A percentile compares a stretch with the other conserved stretches of the same genome.
phyloP scores from a whole-genome alignment of 2,329 filamentous ascomycete species.

The Aureobasidium sp. region DNA sequence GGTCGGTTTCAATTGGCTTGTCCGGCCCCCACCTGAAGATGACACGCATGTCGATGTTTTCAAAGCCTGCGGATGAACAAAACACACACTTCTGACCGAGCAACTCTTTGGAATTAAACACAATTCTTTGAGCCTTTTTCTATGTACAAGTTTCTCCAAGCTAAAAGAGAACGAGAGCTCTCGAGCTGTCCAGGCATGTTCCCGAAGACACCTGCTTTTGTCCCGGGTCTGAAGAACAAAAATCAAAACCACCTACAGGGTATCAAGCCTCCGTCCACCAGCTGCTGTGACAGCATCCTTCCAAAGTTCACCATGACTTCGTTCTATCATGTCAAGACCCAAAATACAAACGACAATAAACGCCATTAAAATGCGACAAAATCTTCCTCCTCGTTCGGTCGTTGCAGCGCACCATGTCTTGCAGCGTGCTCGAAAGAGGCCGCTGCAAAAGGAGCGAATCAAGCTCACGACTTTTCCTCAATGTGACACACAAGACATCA shows the following conservation, averaged over 20 bases:
- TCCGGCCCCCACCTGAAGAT: too few relatives aligned
- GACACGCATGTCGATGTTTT: too few relatives aligned
- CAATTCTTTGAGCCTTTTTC: background rate
- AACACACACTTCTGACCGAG: too few relatives aligned
- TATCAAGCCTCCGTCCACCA: background rate
- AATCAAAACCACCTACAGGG: background rate
- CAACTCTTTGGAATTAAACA: background rate
- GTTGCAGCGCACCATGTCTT: background rate
- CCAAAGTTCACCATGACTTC: background rate
- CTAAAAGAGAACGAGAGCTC: background rate
- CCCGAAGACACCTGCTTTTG: background rate
- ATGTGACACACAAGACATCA: background rate
- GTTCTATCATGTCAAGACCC: slow-evolving; percentile 1
- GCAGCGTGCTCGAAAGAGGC: background rate
- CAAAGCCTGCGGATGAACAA: background rate
- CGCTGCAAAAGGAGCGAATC: background rate
- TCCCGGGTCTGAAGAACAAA: background rate
- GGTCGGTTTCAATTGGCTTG: background rate
- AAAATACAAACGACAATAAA: background rate
- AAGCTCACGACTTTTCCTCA: background rate
- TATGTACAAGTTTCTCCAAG: slow-evolving; percentile 2
- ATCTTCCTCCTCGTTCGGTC: background rate
- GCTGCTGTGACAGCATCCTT: background rate
- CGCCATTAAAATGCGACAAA: background rate
- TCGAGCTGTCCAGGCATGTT: background rate